Base-by-base conservation (phyloP, 768 basidiomycete genomes). In the Lentinula sp. region DNA sequence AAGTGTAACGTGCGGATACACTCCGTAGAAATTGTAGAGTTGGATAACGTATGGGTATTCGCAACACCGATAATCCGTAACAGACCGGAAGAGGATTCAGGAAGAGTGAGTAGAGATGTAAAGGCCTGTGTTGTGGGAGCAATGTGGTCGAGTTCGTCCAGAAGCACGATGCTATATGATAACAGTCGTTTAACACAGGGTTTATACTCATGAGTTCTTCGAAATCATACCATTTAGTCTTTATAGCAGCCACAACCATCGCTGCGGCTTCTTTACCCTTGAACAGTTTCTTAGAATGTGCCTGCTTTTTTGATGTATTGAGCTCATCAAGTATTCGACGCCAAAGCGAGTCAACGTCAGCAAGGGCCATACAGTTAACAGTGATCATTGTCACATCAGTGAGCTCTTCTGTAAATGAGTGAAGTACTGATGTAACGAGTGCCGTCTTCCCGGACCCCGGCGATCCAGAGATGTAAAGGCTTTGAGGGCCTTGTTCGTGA, bases 371-470 rank as follows among this genome's bases (percentile, higher is more conserved):
- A 71, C 93, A 95, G 68, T 94, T 95, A 65, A 93, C 73, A 57
- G 80, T 76, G 46, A 87, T 70, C 11, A 86, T 74, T 64, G 76
- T 79, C 48, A 83, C 69, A n/a, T 78, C 70, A 5, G 66, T 59
- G 46, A 65, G 65, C 34, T 77, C 75, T 7, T 75, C 65, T 28
- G 76, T 71, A 31, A 81, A 64, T 7, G 74, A 71, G 18, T 71
- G 71, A 21, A 95, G 70, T 32, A 92, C 74, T 4, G 85, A 76
- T 66, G 88, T 87, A 31, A 94, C 83, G 3, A 96, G 76, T 0
- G 92, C 93, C 1, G 92, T 95, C 76, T 96, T 95, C 18, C 93
- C 93, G 2, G 93, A 93, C 1, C 95, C 96, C 3, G 95, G 94
- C 1, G 93, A 85, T 8, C 96, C 96, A 8, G 95, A 95, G 57